A percentile compares a stretch with the other conserved stretches of the same genome.
phyloP scores from a whole-genome alignment of 2,329 filamentous ascomycete genomes.

The Cladosporium sp. region DNA sequence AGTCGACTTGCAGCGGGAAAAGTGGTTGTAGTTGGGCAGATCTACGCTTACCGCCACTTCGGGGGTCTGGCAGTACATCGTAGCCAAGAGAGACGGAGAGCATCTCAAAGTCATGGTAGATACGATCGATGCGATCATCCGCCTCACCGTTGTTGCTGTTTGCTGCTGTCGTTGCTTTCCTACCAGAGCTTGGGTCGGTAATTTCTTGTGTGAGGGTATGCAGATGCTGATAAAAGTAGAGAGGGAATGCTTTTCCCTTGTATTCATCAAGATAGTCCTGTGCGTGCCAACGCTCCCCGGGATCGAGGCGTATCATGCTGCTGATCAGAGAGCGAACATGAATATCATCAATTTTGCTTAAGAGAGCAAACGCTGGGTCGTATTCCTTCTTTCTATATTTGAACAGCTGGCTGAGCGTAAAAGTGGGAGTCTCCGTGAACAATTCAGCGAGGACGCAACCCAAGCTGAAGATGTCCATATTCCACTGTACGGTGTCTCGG shows the following conservation, averaged over 20 bases:
- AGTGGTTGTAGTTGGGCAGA: conserved; percentile 50
- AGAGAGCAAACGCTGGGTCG: conserved; percentile 73
- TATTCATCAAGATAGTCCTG: conserved; percentile 93
- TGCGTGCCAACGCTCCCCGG: conserved; percentile 84
- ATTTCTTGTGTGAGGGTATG: conserved; percentile 97
- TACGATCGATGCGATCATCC: conserved; percentile 88
- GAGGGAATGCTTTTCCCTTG: conserved; percentile 86
- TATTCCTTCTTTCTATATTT: conserved; percentile 92
- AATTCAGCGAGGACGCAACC: conserved; percentile 96
- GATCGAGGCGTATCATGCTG: conserved; percentile 95
- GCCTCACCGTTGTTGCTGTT: conserved; percentile 75
- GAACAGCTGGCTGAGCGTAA: conserved; percentile 92
- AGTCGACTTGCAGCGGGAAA: conserved; percentile 79
- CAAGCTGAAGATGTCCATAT: conserved; percentile 97
- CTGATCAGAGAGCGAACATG: conserved; percentile 84
- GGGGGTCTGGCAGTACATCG: conserved; percentile 38
- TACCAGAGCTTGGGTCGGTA: conserved; percentile 81
- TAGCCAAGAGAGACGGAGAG: conserved; percentile 92
- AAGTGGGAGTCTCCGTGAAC: conserved; percentile 93
- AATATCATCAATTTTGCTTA: conserved; percentile 81
- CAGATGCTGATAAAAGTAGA: conserved; percentile 95
- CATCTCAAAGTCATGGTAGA: conserved; percentile 95
- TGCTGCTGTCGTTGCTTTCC: conserved; percentile 64
- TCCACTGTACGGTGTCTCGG: conserved; percentile 55
- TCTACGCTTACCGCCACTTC: conserved; percentile 35